Conservation (phyloP, 208 protist species). For the Crithidia sp. region DNA sequence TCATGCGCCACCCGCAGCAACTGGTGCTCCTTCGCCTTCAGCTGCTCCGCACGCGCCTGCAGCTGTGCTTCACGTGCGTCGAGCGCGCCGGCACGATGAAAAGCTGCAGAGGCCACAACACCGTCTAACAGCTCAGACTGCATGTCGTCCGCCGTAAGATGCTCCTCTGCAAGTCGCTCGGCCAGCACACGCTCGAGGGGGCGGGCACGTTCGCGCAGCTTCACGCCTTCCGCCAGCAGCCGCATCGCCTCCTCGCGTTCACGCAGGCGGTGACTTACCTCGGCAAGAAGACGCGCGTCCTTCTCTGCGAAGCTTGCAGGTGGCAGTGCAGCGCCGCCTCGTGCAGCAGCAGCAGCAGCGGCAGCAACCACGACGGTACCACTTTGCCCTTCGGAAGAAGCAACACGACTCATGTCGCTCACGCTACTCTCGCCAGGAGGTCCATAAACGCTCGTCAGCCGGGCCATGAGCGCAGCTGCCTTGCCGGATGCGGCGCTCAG, state of each 20-base stretch:
- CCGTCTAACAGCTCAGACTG: not conserved
- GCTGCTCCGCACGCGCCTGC: conserved; percentile 26
- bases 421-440: not conserved
- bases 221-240: conserved; percentile 19
- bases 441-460: conserved; percentile 2
- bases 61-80: conserved; percentile 28
- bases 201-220: conserved; percentile 24
- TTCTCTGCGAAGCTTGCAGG: not conserved
- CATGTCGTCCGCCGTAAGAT: not conserved
- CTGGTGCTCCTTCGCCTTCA: conserved; percentile 47
- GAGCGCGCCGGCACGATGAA: conserved; percentile 10
- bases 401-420: too few species aligned
- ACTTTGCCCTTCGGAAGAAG: too few species aligned
- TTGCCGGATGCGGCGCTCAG: conserved; percentile 1
- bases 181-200: conserved; percentile 24
- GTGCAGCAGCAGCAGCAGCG: not conserved
- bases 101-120: not conserved
- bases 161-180: conserved; percentile 6
- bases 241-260: conserved; percentile 26
- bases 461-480: conserved; percentile 6
- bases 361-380: not conserved
- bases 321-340: too few species aligned
- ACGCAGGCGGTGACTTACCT: conserved; percentile 11
- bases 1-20: conserved; percentile 39
- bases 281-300: conserved; percentile 11